Percentiles rank a stretch among this genome's conserved stretches.
These are phyloP conservation scores for Cercophora scortea DNA, from an alignment of 495 filamentous ascomycete species.

Conservation along the genomic window DNA sequence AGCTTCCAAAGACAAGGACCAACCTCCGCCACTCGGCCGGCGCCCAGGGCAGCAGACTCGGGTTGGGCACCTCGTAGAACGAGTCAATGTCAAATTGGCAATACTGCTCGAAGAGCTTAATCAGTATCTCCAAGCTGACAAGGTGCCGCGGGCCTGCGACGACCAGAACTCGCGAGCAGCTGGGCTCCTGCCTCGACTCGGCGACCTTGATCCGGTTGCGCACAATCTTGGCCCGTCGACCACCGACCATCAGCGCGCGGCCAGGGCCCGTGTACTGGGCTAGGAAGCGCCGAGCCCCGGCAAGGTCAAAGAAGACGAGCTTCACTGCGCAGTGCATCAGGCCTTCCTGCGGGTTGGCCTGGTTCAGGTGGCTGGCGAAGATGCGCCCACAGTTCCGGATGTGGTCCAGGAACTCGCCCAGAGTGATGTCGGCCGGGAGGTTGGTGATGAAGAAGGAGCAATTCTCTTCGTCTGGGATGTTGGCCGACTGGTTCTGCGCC, in stretches of 20 bases:
- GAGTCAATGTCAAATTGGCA: background rate
- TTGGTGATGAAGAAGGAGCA: conserved; percentile 30
- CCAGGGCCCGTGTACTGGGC: background rate
- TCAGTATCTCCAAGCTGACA: background rate
- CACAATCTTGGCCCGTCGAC: background rate
- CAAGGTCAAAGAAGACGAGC: conserved; percentile 30
- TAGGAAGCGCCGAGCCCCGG: conserved; percentile 2
- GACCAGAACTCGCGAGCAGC: background rate
- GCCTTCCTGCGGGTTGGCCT: conserved; percentile 4
- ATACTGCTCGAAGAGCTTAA: background rate
- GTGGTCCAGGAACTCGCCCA: conserved; percentile 16
- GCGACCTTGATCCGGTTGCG: background rate
- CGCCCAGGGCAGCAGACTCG: too few relatives aligned
- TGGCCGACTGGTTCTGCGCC: conserved; percentile 18
- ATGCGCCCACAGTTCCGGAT: conserved; percentile 27
- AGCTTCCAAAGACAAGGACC: background rate
- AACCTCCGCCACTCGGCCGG: background rate
- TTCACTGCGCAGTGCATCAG: conserved; percentile 24
- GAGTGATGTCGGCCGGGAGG: conserved; percentile 19
- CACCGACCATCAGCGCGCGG: background rate
- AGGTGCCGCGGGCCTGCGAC: background rate
- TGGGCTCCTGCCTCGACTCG: background rate
- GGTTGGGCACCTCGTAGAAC: background rate
- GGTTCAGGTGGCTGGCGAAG: conserved; percentile 28
- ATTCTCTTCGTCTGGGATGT: conserved; percentile 19